Conservation (phyloP, 768 basidiomycete species). For the Hygrophorus pudorinus region DNA sequence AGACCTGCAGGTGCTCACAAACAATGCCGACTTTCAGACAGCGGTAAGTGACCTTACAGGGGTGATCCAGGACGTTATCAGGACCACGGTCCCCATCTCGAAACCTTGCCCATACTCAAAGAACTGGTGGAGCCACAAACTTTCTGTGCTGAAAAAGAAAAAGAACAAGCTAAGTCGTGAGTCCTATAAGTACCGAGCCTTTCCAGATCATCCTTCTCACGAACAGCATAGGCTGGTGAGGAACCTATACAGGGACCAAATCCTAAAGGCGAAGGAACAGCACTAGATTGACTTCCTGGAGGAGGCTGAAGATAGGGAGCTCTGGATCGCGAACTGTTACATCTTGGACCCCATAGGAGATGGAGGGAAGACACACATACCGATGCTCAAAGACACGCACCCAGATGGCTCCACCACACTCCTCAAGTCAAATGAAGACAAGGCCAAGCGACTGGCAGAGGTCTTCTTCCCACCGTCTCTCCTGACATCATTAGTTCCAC, state of each 20-base stretch:
- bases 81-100: not conserved
- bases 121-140: conserved; percentile 3
- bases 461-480: conserved; percentile 13
- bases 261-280: too few species aligned
- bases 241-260: conserved; percentile 8
- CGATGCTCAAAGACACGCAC: conserved; percentile 4
- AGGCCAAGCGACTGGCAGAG: not conserved
- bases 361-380: conserved; percentile 8
- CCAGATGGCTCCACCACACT: not conserved
- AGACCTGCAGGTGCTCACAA: conserved; percentile 5
- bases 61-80: not conserved
- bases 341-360: conserved; percentile 1
- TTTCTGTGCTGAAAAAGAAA: not conserved
- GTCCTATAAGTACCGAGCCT: not conserved
- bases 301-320: not conserved
- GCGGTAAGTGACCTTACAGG: not conserved
- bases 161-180: not conserved
- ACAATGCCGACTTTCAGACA: conserved; percentile 6
- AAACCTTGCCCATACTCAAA: conserved; percentile 2
- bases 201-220: not conserved
- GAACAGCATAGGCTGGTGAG: not conserved
- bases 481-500: not conserved
- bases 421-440: conserved; percentile 3
- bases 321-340: conserved; percentile 14
- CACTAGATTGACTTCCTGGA: conserved; percentile 15